Evolutionary conservation across 176 grass and related monocot genomes (phyloP).

Genomic region (Oryza officinalis): DNA sequence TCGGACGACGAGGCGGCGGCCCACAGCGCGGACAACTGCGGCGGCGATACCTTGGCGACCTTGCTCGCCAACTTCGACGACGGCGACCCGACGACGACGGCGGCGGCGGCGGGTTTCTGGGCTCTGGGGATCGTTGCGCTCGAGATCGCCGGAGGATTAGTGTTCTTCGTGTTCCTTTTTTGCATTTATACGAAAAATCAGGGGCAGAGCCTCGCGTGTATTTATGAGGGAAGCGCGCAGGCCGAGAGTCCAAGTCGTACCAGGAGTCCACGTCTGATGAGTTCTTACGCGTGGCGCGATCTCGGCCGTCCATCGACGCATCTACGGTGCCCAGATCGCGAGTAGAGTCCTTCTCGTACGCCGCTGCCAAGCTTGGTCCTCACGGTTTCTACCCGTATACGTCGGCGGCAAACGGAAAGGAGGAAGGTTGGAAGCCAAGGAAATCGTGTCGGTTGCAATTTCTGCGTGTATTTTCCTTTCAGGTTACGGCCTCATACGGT

Average conservation of each 20-base stretch:
- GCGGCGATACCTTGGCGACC: too few species aligned
- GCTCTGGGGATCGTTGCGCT: neutral
- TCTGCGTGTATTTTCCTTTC: too few species aligned
- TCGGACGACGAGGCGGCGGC: neutral
- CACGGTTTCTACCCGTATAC: neutral
- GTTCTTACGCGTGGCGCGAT: neutral
- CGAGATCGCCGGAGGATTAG: constrained; percentile 4
- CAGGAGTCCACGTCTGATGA: neutral
- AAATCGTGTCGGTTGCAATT: neutral
- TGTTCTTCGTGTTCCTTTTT: constrained; percentile 1
- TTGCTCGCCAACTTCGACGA: neutral
- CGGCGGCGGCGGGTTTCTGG: neutral
- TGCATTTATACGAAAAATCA: neutral
- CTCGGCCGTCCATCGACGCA: neutral
- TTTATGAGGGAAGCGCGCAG: neutral
- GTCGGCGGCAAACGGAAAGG: too few species aligned
- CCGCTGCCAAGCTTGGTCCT: neutral
- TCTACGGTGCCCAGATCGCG: neutral
- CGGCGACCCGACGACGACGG: neutral
- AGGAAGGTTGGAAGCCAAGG: neutral
- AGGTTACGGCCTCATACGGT: neutral
- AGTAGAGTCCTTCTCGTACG: too few species aligned
- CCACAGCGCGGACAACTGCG: too few species aligned
- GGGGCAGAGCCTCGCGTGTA: neutral
- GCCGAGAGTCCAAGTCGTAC: neutral